Percentiles rank a stretch among this genome's conserved stretches.
phyloP scores from a whole-genome alignment of 2,329 filamentous ascomycete species.

The Aspergillus terreus region DNA sequence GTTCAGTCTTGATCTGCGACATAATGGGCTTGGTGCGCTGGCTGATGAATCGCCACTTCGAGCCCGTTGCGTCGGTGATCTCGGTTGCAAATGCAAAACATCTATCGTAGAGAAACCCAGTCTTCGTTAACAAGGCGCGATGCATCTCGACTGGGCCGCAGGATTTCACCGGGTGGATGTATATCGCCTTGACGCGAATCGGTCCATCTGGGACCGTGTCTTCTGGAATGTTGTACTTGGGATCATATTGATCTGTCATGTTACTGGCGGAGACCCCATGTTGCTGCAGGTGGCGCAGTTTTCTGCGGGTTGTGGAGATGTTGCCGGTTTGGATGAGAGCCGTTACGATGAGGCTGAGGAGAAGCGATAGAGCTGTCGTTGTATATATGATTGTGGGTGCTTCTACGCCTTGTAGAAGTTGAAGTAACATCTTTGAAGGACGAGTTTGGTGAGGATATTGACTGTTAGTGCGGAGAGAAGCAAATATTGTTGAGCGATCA shows the following conservation, averaged over 20 bases:
- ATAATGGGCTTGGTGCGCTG: slow-evolving; percentile 22
- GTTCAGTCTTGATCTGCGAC: slow-evolving; percentile 16
- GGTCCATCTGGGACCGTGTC: not conserved
- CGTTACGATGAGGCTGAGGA: not conserved
- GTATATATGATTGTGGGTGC: too few relatives aligned
- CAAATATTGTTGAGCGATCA: too few relatives aligned
- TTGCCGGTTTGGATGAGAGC: not conserved
- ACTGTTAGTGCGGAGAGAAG: too few relatives aligned
- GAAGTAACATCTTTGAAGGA: too few relatives aligned
- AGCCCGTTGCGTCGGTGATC: not conserved
- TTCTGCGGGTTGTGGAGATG: not conserved
- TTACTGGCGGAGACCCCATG: not conserved
- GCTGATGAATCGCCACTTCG: slow-evolving; percentile 22
- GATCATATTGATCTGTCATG: slow-evolving; percentile 2
- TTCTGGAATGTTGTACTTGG: not conserved
- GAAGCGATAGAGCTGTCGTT: too few relatives aligned
- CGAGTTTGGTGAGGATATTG: too few relatives aligned
- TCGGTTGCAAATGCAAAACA: slow-evolving; percentile 19
- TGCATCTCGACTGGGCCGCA: slow-evolving; percentile 17
- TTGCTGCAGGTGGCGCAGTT: not conserved
- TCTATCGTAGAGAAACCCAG: slow-evolving; percentile 19
- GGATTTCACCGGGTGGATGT: slow-evolving; percentile 21
- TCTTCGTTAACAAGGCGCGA: slow-evolving; percentile 17
- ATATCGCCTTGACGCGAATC: slow-evolving; percentile 16
- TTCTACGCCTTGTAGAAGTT: too few relatives aligned